Base-by-base conservation (phyloP, 768 basidiomycete species). In the Cystofilobasidium ferigula region DNA sequence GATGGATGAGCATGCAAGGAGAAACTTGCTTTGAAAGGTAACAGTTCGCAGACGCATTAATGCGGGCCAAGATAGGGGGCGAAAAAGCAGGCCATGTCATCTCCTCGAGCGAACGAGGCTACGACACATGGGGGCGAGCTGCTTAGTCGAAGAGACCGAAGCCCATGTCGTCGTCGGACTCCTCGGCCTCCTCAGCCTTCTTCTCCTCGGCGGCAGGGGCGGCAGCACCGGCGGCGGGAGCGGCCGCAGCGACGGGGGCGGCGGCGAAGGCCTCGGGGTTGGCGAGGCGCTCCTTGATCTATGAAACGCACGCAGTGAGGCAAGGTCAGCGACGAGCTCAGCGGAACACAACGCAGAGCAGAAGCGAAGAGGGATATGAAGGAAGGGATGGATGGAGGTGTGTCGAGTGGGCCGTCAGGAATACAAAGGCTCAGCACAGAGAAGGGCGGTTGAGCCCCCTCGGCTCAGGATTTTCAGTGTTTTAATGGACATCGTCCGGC, bases 221-320 rank as follows among this genome's bases (percentile, higher is more conserved):
- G 26, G 64, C 45, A 24, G 59, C 43, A 54, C n/a, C 26, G 34
- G 61, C 61, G 48, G 57, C 57, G 47, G 47, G 34, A 35, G 63
- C 56, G 43, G 64, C 64, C 28, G 64, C 58, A 28, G 64, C 64
- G 58, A 58, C 64, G 24, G 57, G 28, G 57, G 57, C 53, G 14
- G 26, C 53, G 53, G 88, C 91, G 73, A 94, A 99, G n/a, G 93
- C 94, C 62, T 95, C 92, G 58, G 95, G 94, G 83, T 98, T 95
- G 75, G 86, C 95, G 72, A 98, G 85, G 81, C 86, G 89, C 75
- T 88, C 94, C 82, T 95, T 97, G 79, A 87, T 84, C 90, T 93
- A 71, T 26, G 34, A 34, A 60, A 34, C 3, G 40, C 40, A 3
- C 7, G n/a, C 1, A 7, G 28, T 18, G 60, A 56, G 62, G 57